Evolutionary conservation across 176 grass and related monocot genomes (phyloP).

Genomic region (Oryza nivara): DNA sequence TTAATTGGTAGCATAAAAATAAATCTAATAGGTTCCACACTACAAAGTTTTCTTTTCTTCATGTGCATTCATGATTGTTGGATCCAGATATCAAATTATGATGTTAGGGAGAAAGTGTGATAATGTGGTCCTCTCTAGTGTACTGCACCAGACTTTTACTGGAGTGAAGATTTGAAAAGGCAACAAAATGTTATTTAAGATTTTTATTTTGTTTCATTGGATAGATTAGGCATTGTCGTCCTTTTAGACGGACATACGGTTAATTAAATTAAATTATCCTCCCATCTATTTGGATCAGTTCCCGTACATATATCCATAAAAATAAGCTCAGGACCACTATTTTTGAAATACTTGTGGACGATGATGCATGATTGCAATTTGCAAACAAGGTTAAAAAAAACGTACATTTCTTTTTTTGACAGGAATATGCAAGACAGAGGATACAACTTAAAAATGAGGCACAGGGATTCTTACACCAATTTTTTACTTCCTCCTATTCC

Average conservation of each 20-base stretch:
- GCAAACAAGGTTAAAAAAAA: background rate
- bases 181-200: too few relatives aligned
- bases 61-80: background rate
- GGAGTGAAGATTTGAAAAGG: background rate
- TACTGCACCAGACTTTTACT: background rate
- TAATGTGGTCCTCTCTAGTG: background rate
- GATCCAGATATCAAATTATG: background rate
- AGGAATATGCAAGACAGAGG: background rate
- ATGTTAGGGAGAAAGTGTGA: background rate
- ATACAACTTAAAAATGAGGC: background rate
- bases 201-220: background rate
- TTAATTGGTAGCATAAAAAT: too few relatives aligned
- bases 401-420: background rate
- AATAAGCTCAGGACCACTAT: background rate
- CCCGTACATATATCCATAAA: background rate
- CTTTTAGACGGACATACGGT: background rate
- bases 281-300: background rate
- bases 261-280: background rate
- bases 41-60: background rate
- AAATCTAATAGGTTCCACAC: background rate
- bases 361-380: background rate
- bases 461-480: too few relatives aligned
- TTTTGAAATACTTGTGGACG: background rate
- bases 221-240: background rate
- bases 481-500: too few relatives aligned